phyloP scores from a whole-genome alignment of 2,329 filamentous ascomycete genomes.

The Biscogniauxia marginata region DNA sequence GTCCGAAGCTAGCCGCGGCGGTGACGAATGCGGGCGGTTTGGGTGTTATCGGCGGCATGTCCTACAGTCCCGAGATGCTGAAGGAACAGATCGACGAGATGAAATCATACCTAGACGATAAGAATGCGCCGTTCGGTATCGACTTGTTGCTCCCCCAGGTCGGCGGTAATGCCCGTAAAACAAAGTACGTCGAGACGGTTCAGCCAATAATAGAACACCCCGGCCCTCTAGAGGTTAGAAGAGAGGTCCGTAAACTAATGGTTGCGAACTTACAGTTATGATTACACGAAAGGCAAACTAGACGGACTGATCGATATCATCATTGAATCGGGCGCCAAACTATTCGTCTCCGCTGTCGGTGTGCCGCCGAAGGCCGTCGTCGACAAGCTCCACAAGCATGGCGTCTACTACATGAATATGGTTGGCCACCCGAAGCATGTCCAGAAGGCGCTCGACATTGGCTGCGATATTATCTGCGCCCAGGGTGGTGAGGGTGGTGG shows the following conservation, averaged over 20 bases:
- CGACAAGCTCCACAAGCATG: slow-evolving; percentile 82
- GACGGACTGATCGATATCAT: slow-evolving; percentile 86
- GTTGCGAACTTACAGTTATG: slow-evolving; percentile 65
- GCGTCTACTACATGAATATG: slow-evolving; percentile 99
- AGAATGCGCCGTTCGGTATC: slow-evolving; percentile 93
- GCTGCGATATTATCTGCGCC: slow-evolving; percentile 95
- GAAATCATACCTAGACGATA: slow-evolving; percentile 82
- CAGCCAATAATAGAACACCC: not conserved
- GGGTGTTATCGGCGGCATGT: slow-evolving; percentile 92
- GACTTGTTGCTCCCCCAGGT: slow-evolving; percentile 93
- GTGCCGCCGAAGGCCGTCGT: slow-evolving; percentile 87
- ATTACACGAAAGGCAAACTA: slow-evolving; percentile 99
- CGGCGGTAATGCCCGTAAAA: slow-evolving; percentile 90
- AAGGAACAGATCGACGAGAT: slow-evolving; percentile 92
- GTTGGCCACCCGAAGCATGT: slow-evolving; percentile 99
- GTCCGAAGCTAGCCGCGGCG: slow-evolving; percentile 91
- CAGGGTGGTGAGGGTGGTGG: slow-evolving; percentile 97
- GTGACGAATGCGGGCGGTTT: slow-evolving; percentile 96
- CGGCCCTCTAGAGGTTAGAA: not conserved
- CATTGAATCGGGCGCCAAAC: slow-evolving; percentile 84
- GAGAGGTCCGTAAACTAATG: slow-evolving; percentile 16
- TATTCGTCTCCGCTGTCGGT: slow-evolving; percentile 96
- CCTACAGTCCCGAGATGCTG: slow-evolving; percentile 97
- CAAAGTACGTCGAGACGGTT: slow-evolving; percentile 63
- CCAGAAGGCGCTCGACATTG: slow-evolving; percentile 88